These are phyloP conservation scores for Aspergillus fijiensis DNA, from an alignment of 2,329 filamentous ascomycete genomes.

Conservation along the genomic window DNA sequence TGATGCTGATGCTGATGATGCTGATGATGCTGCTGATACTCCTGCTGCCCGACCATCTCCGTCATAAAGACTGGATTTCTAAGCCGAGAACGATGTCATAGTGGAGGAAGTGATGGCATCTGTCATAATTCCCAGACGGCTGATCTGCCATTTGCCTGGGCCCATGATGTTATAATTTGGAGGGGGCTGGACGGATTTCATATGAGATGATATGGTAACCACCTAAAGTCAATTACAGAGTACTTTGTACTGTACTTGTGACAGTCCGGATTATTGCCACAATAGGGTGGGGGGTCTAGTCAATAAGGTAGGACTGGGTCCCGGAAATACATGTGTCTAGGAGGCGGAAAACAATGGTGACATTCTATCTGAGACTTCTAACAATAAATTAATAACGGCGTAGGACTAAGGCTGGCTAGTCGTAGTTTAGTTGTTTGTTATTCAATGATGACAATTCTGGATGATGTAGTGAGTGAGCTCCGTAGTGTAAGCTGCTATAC, in stretches of 20 bases:
- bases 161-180: background rate
- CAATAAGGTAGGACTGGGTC: too few relatives aligned
- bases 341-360: background rate
- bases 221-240: too few relatives aligned
- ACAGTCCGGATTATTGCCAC: background rate
- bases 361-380: background rate
- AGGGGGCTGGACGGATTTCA: background rate
- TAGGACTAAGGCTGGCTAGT: background rate
- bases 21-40: too few relatives aligned
- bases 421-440: too few relatives aligned
- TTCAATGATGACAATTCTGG: background rate
- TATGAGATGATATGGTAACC: background rate
- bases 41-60: background rate
- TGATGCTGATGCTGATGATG: too few relatives aligned
- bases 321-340: too few relatives aligned
- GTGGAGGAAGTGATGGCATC: constrained; percentile 3
- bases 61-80: background rate
- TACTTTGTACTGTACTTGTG: too few relatives aligned
- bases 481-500: too few relatives aligned
- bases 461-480: background rate
- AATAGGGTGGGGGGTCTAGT: too few relatives aligned
- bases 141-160: background rate
- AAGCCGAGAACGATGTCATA: constrained; percentile 5
- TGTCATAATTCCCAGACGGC: background rate
- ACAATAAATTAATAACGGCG: background rate